These are phyloP conservation scores for Hypoxylon fragiforme DNA, from an alignment of 495 filamentous ascomycete species.

Conservation along the genomic window DNA sequence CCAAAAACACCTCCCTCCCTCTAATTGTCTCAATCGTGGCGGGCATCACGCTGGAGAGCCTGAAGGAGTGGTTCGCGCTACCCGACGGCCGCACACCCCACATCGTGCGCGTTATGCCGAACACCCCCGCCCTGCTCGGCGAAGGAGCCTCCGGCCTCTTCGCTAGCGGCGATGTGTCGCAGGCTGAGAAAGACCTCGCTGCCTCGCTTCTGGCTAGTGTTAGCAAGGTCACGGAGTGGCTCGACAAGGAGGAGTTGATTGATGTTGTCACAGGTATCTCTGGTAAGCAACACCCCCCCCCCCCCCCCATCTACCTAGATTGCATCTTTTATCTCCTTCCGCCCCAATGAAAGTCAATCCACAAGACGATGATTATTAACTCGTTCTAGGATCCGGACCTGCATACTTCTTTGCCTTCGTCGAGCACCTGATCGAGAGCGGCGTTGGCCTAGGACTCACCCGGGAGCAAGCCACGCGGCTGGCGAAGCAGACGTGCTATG, in stretches of 20 bases:
- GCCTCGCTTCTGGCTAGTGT: slow-evolving; percentile 36
- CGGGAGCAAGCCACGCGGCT: slow-evolving; percentile 40
- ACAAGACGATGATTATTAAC: not conserved
- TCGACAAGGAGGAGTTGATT: slow-evolving; percentile 41
- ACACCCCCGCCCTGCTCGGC: slow-evolving; percentile 44
- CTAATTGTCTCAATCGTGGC: slow-evolving; percentile 46
- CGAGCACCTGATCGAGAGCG: slow-evolving; percentile 41
- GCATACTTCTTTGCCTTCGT: slow-evolving; percentile 45
- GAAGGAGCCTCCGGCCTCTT: slow-evolving; percentile 44
- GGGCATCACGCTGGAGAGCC: slow-evolving; percentile 38
- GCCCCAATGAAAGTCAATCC: too few species aligned
- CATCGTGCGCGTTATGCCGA: slow-evolving; percentile 45
- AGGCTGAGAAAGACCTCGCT: slow-evolving; percentile 38
- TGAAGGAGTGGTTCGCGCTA: slow-evolving; percentile 40
- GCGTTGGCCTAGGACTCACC: slow-evolving; percentile 35
- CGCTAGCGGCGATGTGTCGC: slow-evolving; percentile 36
- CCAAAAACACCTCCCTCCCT: slow-evolving; percentile 38
- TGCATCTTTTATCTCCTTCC: too few species aligned
- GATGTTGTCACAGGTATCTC: slow-evolving; percentile 45
- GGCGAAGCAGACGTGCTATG: slow-evolving; percentile 41
- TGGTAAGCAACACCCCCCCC: slow-evolving; percentile 25
- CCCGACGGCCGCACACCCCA: slow-evolving; percentile 37
- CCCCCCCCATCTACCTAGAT: not conserved
- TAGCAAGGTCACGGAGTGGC: slow-evolving; percentile 39
- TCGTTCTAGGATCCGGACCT: slow-evolving; percentile 37